Percentiles rank a stretch among this genome's conserved stretches.
Evolutionary conservation across 345 rosid genomes (phyloP).

Genomic region (Hypericum androsaemum): DNA sequence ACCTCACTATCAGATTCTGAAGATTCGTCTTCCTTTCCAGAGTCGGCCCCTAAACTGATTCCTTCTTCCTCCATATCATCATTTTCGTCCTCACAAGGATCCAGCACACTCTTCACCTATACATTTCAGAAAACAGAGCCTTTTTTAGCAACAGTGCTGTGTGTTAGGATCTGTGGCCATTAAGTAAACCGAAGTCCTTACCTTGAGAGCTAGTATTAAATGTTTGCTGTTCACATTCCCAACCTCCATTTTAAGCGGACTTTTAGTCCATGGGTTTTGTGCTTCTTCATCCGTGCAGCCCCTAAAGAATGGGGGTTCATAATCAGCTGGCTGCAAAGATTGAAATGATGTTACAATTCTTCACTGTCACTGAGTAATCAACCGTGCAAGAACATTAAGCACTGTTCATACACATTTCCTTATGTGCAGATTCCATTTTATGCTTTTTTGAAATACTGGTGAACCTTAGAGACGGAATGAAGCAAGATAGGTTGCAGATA

Average conservation of each 20-base stretch:
- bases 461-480: no score
- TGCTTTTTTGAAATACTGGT: no score
- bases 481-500: no score
- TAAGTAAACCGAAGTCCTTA: conserved; percentile 13
- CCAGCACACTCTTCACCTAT: conserved; percentile 96
- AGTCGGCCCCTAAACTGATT: conserved; percentile 55
- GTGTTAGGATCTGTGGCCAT: neutral
- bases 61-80: conserved; percentile 61
- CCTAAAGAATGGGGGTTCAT: conserved; percentile 95
- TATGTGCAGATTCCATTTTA: no score
- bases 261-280: conserved; percentile 69
- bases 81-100: conserved; percentile 91
- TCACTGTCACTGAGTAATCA: no score
- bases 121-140: conserved; percentile 2
- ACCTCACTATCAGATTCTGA: conserved; percentile 90
- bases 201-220: conserved; percentile 81
- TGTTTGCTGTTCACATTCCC: conserved; percentile 97
- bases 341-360: neutral
- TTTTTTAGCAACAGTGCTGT: no score
- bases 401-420: no score
- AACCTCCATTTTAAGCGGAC: conserved; percentile 88
- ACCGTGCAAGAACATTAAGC: no score
- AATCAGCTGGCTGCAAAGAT: conserved; percentile 65
- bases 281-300: conserved; percentile 77
- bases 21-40: conserved; percentile 43